phyloP scores from a whole-genome alignment of 371 early-diverging fungal species.

The Mortierella sp. region DNA sequence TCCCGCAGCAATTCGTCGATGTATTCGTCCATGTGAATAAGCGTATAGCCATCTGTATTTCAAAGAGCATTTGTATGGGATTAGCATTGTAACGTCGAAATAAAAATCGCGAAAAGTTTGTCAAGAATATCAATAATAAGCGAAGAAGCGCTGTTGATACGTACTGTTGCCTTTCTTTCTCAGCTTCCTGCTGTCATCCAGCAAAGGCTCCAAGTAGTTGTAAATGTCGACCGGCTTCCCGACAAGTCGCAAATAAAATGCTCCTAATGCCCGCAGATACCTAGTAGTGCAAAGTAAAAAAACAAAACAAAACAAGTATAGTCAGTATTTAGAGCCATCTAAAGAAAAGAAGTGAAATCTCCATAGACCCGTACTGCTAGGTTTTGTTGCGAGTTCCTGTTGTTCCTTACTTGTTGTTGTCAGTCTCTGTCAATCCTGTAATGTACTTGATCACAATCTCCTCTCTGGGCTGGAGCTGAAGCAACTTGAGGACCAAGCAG shows the following conservation, averaged over 20 bases:
- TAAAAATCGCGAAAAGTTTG: background rate
- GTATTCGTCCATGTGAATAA: conserved; percentile 93
- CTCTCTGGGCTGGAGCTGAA: conserved; percentile 92
- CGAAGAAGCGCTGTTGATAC: background rate
- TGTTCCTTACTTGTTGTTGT: conserved; percentile 60
- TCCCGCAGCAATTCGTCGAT: conserved; percentile 87
- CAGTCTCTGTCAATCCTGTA: conserved; percentile 53
- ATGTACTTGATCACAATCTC: conserved; percentile 89
- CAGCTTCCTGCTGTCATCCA: conserved; percentile 90
- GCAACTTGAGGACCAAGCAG: conserved; percentile 89
- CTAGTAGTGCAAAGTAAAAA: conserved; percentile 43
- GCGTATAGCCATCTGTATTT: conserved; percentile 62
- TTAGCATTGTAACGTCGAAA: background rate
- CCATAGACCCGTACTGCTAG: conserved; percentile 42
- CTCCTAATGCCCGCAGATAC: conserved; percentile 91
- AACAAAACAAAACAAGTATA: background rate
- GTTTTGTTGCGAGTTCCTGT: conserved; percentile 73
- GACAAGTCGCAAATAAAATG: conserved; percentile 90
- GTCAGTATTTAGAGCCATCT: background rate
- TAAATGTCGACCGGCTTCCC: conserved; percentile 87
- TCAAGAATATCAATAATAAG: background rate
- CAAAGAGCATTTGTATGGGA: background rate
- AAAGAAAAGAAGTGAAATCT: background rate
- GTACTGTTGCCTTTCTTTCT: conserved; percentile 74
- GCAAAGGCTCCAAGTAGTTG: conserved; percentile 86